phyloP scores from a whole-genome alignment of 2,329 filamentous ascomycete genomes.

The Aspergillus niger region DNA sequence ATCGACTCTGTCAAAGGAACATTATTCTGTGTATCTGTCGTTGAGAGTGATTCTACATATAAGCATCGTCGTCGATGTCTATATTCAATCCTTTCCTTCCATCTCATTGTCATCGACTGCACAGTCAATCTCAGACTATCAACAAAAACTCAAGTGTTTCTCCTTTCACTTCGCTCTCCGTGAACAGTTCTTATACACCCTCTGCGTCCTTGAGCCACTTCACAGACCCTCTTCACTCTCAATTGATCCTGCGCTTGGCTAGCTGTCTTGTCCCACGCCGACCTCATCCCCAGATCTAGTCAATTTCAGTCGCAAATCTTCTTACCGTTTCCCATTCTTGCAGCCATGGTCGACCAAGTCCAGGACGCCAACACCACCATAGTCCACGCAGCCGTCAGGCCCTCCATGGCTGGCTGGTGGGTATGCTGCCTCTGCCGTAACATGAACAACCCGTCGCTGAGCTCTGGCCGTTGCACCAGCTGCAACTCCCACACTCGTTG shows the following conservation, averaged over 20 bases:
- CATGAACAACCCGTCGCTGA: slow-evolving; percentile 24
- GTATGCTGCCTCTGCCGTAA: slow-evolving; percentile 24
- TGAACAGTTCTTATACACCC: not conserved
- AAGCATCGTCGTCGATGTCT: not conserved
- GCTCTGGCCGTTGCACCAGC: slow-evolving; percentile 18
- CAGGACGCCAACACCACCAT: not conserved
- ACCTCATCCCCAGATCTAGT: not conserved
- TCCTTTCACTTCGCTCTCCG: not conserved
- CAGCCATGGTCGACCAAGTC: not conserved
- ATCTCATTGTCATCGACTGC: not conserved
- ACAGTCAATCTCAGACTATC: not conserved
- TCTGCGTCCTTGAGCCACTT: not conserved
- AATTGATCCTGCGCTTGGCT: not conserved
- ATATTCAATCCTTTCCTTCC: not conserved
- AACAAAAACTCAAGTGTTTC: not conserved
- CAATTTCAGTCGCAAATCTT: not conserved
- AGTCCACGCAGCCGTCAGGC: not conserved
- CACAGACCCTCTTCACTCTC: not conserved
- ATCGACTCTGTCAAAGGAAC: not conserved
- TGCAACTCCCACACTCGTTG: slow-evolving; percentile 20
- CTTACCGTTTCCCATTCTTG: not conserved
- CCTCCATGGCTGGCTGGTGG: slow-evolving; percentile 24
- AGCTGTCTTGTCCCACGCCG: not conserved
- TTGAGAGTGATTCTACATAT: not conserved
- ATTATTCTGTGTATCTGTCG: not conserved